Evolutionary conservation across 2,329 filamentous ascomycete species (phyloP).

Genomic region (Basipetospora sp.): DNA sequence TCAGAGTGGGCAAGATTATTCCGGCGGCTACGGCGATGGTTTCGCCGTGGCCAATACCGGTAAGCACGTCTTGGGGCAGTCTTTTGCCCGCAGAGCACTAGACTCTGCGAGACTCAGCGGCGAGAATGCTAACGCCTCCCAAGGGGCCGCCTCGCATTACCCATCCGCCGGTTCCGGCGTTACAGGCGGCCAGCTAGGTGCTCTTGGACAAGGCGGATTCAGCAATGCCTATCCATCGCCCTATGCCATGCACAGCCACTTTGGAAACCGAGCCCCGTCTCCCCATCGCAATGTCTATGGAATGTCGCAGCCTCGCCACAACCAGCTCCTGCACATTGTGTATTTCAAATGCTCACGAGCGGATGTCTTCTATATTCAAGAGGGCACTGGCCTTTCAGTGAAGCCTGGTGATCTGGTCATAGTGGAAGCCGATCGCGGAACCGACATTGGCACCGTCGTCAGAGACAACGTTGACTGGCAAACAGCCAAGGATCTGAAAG

Average conservation of each 20-base stretch:
- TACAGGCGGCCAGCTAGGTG: not conserved
- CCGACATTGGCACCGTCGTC: constrained; percentile 84
- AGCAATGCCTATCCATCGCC: constrained; percentile 30
- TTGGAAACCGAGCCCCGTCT: constrained; percentile 36
- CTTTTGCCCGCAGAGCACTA: not conserved
- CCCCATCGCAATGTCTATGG: constrained; percentile 49
- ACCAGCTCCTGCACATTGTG: constrained; percentile 71
- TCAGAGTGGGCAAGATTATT: constrained; percentile 2
- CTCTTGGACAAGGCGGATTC: constrained; percentile 11
- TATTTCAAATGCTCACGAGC: constrained; percentile 92
- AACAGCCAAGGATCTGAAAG: constrained; percentile 74
- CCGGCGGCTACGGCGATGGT: not conserved
- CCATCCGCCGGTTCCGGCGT: not conserved
- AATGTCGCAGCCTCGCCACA: constrained; percentile 45
- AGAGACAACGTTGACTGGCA: constrained; percentile 79
- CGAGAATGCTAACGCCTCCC: not conserved
- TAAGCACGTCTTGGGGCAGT: not conserved
- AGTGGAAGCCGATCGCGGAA: constrained; percentile 90
- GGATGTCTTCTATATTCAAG: constrained; percentile 93
- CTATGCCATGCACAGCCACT: constrained; percentile 30
- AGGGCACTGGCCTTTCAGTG: constrained; percentile 81
- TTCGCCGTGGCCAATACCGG: not conserved
- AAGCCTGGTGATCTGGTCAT: constrained; percentile 90
- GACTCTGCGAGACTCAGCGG: too few relatives aligned
- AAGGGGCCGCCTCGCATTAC: constrained; percentile 1